A percentile compares a stretch with the other conserved stretches of the same genome.
Conservation (phyloP, 2,329 filamentous ascomycete genomes). For the Pseudogymnoascus sp. region DNA sequence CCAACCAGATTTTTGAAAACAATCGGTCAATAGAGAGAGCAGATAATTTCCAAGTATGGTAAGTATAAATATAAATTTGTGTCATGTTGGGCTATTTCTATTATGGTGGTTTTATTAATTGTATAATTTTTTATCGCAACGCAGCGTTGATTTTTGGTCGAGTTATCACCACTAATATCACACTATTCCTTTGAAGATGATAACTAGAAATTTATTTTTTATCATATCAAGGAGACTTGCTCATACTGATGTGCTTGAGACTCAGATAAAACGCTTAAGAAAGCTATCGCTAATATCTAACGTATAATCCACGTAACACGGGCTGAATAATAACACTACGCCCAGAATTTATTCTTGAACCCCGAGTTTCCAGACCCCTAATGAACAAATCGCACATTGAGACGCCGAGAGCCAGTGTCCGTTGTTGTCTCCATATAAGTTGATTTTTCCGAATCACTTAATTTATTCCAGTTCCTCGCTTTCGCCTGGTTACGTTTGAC, state of each 20-base stretch:
- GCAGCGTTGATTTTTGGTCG: background rate
- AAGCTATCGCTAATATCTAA: background rate
- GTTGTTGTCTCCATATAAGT: conserved; percentile 34
- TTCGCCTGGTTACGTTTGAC: conserved; percentile 30
- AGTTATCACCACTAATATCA: background rate
- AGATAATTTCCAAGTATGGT: background rate
- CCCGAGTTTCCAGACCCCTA: background rate
- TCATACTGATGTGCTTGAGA: background rate
- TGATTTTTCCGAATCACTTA: conserved; percentile 30
- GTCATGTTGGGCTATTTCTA: background rate
- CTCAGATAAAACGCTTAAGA: background rate
- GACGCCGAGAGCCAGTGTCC: conserved; percentile 30
- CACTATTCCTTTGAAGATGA: background rate
- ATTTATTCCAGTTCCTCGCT: conserved; percentile 14
- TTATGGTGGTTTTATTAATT: background rate
- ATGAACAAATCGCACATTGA: conserved; percentile 20
- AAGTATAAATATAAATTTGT: background rate
- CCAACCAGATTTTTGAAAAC: background rate
- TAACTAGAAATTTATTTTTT: background rate
- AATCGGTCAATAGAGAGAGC: background rate
- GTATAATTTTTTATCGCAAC: background rate
- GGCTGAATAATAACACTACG: background rate
- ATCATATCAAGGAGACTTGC: background rate
- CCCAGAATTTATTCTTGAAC: background rate
- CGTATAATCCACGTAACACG: background rate